These are phyloP conservation scores for Austroboletus eburneus DNA, from an alignment of 768 basidiomycete genomes.

Conservation along the genomic window DNA sequence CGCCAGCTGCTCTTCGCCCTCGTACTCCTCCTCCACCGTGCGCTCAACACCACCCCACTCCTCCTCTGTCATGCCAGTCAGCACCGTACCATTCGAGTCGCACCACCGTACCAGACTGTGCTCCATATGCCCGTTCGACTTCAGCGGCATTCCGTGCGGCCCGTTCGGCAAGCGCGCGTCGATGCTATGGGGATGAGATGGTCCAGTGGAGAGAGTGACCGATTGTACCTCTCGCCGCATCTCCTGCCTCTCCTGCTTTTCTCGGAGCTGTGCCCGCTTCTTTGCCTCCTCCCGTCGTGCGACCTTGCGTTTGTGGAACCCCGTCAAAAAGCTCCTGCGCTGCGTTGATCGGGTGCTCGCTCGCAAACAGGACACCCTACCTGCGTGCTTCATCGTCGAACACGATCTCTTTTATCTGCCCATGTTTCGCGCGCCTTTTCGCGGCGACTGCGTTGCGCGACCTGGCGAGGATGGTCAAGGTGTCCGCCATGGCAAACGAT, in stretches of 20 bases:
- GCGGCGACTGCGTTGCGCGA: conserved; percentile 61
- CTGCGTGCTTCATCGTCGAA: conserved; percentile 86
- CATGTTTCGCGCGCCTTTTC: conserved; percentile 60
- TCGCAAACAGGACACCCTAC: conserved; percentile 35
- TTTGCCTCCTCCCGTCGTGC: conserved; percentile 76
- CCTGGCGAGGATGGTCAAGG: conserved; percentile 55
- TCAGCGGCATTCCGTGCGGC: conserved; percentile 73
- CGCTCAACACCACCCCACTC: conserved; percentile 47
- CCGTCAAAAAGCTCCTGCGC: conserved; percentile 82
- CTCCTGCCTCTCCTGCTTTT: conserved; percentile 72
- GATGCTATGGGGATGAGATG: conserved; percentile 49
- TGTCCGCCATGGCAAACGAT: conserved; percentile 34
- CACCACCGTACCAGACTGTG: conserved; percentile 37
- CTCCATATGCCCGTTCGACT: conserved; percentile 73
- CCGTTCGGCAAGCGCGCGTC: conserved; percentile 71
- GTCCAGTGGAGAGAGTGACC: background rate
- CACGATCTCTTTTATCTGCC: conserved; percentile 73
- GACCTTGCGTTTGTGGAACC: conserved; percentile 90
- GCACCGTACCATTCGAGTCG: background rate
- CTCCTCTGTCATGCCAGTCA: conserved; percentile 34
- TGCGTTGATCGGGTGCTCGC: conserved; percentile 13
- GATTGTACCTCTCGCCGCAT: conserved; percentile 69
- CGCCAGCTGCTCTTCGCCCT: conserved; percentile 80
- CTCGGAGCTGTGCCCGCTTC: conserved; percentile 68
- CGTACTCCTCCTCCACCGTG: conserved; percentile 63